Evolutionary conservation across 1,139 yeast genomes (phyloP), one percentile per base, ranked within the genome.

Genomic region (Scheffersomyces illinoinensis): DNA sequence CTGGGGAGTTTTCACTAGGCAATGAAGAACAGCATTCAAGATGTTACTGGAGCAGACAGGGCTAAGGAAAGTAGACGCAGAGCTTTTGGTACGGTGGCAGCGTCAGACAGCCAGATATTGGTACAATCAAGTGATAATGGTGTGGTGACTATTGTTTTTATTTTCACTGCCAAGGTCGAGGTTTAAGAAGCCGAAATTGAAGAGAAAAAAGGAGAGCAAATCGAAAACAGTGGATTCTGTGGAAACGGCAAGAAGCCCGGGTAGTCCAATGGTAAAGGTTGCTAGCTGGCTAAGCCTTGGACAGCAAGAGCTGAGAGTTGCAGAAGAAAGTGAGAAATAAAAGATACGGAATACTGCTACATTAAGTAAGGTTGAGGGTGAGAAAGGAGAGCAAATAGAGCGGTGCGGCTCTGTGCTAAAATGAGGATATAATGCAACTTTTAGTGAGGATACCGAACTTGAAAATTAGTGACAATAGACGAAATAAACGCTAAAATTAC

Each of bases 321-420:
- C 20, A 24, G 54, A n/a, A 23, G 57, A 48, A 14, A 53, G 18
- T 52, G 59, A 17, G 7, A 53, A 57, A 54, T 55, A 52, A 43
- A 33, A 56, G 39, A 46, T 62, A 57, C 6, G 53, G 55, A 47
- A 47, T 50, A 14, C 52, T 47, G 17, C 43, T 33, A 33, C 43
- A 33, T 33, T 33, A 33, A 33, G 43, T 33, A 33, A 14, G 43
- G 17, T 33, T 33, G 14, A 14, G 43, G 43, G 33, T 3, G 33
- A 24, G 10, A 17, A 33, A 10, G 43, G 43, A 33, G 43, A 33
- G 17, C 10, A 21, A 21, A 12, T 33, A 33, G 43, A 33, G 43
- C 43, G 43, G 43, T 33, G 43, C 43, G 43, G 43, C 43, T 10
- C 43, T 2, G 17, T 4, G 17, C 14, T 33, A 33, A 10, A 33